phyloP scores from a whole-genome alignment of 2,329 filamentous ascomycete genomes.

The Lachnellula suecica region DNA sequence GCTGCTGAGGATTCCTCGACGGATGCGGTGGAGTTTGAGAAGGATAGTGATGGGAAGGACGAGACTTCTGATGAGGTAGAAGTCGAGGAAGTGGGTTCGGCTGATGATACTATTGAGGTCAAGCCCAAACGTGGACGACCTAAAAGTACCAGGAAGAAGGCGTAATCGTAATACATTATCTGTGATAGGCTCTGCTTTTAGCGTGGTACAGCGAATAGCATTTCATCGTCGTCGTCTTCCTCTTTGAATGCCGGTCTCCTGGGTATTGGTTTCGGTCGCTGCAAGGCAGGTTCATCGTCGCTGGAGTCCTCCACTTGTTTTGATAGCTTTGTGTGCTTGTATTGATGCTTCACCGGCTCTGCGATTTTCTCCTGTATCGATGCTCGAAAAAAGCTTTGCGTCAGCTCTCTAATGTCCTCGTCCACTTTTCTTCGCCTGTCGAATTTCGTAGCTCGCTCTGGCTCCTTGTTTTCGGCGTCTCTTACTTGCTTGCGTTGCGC shows the following conservation, averaged over 20 bases:
- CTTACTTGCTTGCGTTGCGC: too few relatives aligned
- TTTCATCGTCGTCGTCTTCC: background rate
- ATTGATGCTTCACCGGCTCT: background rate
- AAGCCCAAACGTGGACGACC: constrained; percentile 20
- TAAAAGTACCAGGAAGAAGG: constrained; percentile 22
- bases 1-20: background rate
- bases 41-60: constrained; percentile 5
- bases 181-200: background rate
- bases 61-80: constrained; percentile 5
- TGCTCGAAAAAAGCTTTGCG: background rate
- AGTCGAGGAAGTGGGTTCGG: constrained; percentile 6
- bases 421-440: background rate
- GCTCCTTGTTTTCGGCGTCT: too few relatives aligned
- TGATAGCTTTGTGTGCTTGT: background rate
- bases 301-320: background rate
- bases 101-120: constrained; percentile 17
- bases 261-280: background rate
- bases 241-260: background rate
- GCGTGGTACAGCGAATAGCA: background rate
- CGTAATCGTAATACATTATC: constrained; percentile 12
- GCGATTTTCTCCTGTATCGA: background rate
- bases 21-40: background rate
- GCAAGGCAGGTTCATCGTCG: background rate
- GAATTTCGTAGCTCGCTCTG: too few relatives aligned
- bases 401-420: background rate